Base-by-base conservation (phyloP, 2,329 filamentous ascomycete genomes). In the Ophiostoma sp. region DNA sequence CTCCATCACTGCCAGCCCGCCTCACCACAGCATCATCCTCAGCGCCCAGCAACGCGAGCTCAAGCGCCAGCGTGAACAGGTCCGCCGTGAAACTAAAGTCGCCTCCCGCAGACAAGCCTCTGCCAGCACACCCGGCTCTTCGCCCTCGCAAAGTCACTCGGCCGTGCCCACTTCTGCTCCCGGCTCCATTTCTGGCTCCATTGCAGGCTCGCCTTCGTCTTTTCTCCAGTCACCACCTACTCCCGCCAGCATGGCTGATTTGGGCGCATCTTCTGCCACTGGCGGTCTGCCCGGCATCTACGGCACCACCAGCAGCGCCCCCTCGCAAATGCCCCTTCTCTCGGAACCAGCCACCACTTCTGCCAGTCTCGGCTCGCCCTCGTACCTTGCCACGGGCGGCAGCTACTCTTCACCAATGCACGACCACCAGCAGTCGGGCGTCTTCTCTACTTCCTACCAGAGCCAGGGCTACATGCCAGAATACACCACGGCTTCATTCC, bases 11-110 rank as follows among this genome's bases (percentile, higher is more conserved):
- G 86, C 85, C 28, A 91, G 89, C 80, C 88, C 89, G 33, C 87
- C 88, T 6, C 84, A 86, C 75, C 59, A 52, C 28, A 42, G 45
- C 33, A 81, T 82, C 63, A 82, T 82, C 50, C 83, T 90, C 78
- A 88, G 87, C 6, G 82, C 87, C 7, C 88, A 90, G 78, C 88
- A 90, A 79, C 86, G 89, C 75, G 88, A 90, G 78, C 79, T 90
- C 57, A 90, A 89, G 81, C 85, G 88, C 74, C 88, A 91, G 77
- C 84, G 86, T 75, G 88, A 90, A 76, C 87, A 87, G 76, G 86
- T 84, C 61, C 86, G 89, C 73, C 84, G 89, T 76, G 87, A 89
- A 76, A 86, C 86, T 7, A 91, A 90, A 78, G 79, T 87, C 19
- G 83, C 84, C 2, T 79, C 81, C 9, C 85, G 88, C 68, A 84